Conservation (phyloP, 345 rosid genomes). For the Eucalyptus fibrosa region DNA sequence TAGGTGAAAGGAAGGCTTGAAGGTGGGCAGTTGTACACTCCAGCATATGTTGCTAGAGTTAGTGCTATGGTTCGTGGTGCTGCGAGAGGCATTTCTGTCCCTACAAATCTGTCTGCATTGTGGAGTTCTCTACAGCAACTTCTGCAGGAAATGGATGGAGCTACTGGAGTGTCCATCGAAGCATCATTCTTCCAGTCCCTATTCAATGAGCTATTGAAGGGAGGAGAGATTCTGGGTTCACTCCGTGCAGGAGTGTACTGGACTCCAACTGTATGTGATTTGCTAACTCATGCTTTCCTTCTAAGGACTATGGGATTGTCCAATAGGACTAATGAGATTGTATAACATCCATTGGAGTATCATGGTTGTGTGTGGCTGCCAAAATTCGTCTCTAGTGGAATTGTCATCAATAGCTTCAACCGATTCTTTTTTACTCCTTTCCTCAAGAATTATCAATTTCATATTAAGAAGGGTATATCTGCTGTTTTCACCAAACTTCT, state of each 20-base stretch:
- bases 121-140: constrained; percentile 78
- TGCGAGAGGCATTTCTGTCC: constrained; percentile 80
- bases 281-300: neutral
- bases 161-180: constrained; percentile 69
- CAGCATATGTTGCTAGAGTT: constrained; percentile 90
- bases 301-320: neutral
- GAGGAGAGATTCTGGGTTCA: constrained; percentile 80
- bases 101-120: constrained; percentile 58
- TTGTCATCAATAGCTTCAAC: neutral
- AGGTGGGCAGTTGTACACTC: constrained; percentile 94
- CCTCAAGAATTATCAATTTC: neutral
- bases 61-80: constrained; percentile 95
- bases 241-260: constrained; percentile 96
- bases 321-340: neutral
- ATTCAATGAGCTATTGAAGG: constrained; percentile 72
- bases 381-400: neutral
- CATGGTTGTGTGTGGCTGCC: neutral
- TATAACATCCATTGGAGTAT: neutral
- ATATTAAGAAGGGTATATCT: neutral
- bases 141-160: constrained; percentile 87
- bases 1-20: constrained; percentile 98
- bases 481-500: neutral
- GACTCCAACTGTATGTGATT: constrained; percentile 78
- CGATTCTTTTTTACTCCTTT: neutral
- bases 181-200: constrained; percentile 78